Percentiles rank a stretch among this genome's conserved stretches.
Conservation (phyloP, 73 alveolate species). For the Paraurostyla sp. region DNA sequence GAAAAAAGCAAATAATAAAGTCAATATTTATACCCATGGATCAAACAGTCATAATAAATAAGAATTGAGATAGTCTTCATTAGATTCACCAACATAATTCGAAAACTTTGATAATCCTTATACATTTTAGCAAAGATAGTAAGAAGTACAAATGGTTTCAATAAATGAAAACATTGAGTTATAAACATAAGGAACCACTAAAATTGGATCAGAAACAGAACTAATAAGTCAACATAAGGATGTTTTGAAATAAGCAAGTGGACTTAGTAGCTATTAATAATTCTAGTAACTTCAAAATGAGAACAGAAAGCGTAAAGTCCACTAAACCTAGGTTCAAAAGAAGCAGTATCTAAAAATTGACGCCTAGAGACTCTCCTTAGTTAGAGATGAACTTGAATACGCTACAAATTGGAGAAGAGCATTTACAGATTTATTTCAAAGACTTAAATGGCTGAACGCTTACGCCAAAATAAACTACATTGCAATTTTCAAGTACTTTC, state of each 20-base stretch:
- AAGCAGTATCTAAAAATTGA: constrained; percentile 2
- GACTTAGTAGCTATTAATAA: not conserved
- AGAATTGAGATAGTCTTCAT: no score
- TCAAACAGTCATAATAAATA: no score
- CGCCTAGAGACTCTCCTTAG: not conserved
- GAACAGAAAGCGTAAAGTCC: not conserved
- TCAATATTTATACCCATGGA: no score
- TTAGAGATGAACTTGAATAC: constrained; percentile 59
- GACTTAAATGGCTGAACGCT: constrained; percentile 51
- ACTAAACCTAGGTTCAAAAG: not conserved
- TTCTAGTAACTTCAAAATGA: no score
- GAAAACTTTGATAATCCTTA: no score
- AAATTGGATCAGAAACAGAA: no score
- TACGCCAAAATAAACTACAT: constrained; percentile 50
- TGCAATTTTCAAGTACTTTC: constrained; percentile 27
- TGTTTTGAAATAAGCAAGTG: no score
- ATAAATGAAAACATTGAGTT: not conserved
- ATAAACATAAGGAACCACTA: not conserved
- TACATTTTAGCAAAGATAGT: not conserved
- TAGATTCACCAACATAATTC: no score
- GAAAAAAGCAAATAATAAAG: not conserved
- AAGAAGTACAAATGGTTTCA: not conserved
- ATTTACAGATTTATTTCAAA: not conserved
- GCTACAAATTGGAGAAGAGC: constrained; percentile 73
- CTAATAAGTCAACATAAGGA: no score